A percentile compares a stretch with the other conserved stretches of the same genome.
phyloP scores from a whole-genome alignment of 495 filamentous ascomycete species.

The Aspergillus biplanus region DNA sequence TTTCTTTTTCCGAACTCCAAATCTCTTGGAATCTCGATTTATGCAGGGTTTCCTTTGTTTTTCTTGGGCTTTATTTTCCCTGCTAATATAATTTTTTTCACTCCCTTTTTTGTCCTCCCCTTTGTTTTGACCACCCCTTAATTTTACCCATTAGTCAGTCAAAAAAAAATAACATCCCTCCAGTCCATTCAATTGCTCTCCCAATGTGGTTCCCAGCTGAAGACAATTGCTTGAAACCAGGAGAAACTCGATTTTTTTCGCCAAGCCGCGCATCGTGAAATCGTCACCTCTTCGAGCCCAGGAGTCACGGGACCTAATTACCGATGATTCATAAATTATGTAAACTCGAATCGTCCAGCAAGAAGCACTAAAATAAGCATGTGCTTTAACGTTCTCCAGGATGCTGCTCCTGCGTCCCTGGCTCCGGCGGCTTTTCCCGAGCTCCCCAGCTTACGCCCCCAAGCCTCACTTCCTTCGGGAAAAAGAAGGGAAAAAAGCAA shows the following conservation, averaged over 20 bases:
- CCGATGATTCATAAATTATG: slow-evolving; percentile 6
- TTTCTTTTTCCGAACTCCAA: neutral
- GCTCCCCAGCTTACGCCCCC: slow-evolving; percentile 1
- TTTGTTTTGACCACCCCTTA: slow-evolving; percentile 14
- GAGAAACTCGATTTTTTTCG: neutral
- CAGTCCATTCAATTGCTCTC: neutral
- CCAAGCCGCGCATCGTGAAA: too few species aligned
- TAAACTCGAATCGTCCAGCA: neutral
- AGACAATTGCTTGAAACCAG: neutral
- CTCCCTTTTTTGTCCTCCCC: neutral
- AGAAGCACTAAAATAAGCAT: slow-evolving; percentile 19
- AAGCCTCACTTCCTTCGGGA: neutral
- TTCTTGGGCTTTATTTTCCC: neutral
- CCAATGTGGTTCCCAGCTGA: neutral
- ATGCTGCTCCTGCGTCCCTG: slow-evolving; percentile 17
- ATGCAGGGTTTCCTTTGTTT: neutral
- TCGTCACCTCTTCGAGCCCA: slow-evolving; percentile 4
- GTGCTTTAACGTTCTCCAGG: slow-evolving; percentile 5
- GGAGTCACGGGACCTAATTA: neutral
- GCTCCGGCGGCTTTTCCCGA: slow-evolving; percentile 22
- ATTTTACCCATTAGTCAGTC: slow-evolving; percentile 2
- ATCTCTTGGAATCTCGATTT: slow-evolving; percentile 6
- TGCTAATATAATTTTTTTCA: neutral
- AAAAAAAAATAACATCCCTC: neutral
- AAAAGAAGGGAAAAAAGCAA: neutral